A percentile compares a stretch with the other conserved stretches of the same genome.
Conservation (phyloP, 2,329 filamentous ascomycete species). For the Penicillium thymicola region DNA sequence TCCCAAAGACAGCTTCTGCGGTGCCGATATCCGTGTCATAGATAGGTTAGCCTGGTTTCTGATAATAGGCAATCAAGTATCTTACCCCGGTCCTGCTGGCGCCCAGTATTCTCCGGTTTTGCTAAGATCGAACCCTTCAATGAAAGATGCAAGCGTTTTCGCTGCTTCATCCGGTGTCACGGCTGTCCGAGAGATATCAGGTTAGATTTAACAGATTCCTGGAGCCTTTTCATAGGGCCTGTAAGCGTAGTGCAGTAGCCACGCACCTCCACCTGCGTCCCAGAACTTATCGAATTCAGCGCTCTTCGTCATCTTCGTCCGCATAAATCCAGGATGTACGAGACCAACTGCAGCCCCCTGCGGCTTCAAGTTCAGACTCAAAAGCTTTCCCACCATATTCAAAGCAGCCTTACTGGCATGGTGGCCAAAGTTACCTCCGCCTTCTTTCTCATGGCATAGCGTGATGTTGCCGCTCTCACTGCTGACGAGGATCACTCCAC, state of each 20-base stretch:
- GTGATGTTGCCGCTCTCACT: conserved; percentile 68
- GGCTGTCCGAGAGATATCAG: conserved; percentile 40
- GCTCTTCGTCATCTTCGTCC: conserved; percentile 67
- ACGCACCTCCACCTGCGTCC: conserved; percentile 62
- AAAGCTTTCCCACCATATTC: conserved; percentile 72
- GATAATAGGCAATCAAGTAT: conserved; percentile 10
- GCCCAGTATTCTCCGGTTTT: conserved; percentile 72
- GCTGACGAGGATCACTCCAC: conserved; percentile 68
- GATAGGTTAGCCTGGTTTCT: conserved; percentile 3
- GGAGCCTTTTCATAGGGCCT: too few species aligned
- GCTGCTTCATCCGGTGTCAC: conserved; percentile 68
- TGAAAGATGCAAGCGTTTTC: conserved; percentile 59
- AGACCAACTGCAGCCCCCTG: conserved; percentile 61
- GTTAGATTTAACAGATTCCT: not conserved
- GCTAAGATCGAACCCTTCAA: conserved; percentile 59
- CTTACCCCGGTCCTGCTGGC: conserved; percentile 63
- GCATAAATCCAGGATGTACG: conserved; percentile 71
- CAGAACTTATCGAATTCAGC: conserved; percentile 73
- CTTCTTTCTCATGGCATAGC: conserved; percentile 65
- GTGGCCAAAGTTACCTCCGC: conserved; percentile 71
- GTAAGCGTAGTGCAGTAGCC: not conserved
- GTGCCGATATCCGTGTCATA: conserved; percentile 63
- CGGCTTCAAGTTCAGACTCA: conserved; percentile 64
- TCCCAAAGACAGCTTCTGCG: conserved; percentile 61
- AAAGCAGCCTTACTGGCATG: conserved; percentile 70